Percentiles rank a stretch among this genome's conserved stretches.
Conservation (phyloP, 2,329 filamentous ascomycete genomes). For the Cercospora brassicicola region DNA sequence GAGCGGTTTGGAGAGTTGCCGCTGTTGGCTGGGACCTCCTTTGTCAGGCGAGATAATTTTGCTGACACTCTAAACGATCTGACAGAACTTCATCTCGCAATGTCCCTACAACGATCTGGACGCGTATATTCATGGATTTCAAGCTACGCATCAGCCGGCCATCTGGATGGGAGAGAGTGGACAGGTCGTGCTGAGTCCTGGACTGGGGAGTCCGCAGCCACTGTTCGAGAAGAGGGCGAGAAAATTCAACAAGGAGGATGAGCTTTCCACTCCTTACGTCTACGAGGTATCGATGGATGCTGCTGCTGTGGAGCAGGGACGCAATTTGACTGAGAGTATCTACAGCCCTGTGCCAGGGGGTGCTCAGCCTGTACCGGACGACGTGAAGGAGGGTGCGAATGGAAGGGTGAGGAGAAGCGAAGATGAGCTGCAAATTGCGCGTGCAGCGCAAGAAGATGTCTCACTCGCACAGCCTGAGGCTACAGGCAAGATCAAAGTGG, state of each 20-base stretch:
- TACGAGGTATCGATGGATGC: conserved; percentile 50
- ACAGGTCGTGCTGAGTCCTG: conserved; percentile 48
- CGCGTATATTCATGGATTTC: conserved; percentile 50
- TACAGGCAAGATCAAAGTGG: conserved; percentile 31
- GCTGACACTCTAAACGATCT: too few relatives aligned
- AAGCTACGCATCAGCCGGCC: conserved; percentile 54
- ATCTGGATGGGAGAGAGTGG: conserved; percentile 57
- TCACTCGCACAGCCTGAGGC: not conserved
- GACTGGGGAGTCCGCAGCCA: conserved; percentile 38
- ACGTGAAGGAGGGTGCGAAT: conserved; percentile 45
- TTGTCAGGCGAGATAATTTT: too few relatives aligned
- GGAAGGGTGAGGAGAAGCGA: conserved; percentile 37
- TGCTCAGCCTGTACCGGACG: conserved; percentile 42
- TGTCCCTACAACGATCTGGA: conserved; percentile 51
- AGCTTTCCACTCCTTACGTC: conserved; percentile 49
- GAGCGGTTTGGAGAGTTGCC: too few relatives aligned
- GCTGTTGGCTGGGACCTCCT: too few relatives aligned
- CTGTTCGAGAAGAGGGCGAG: conserved; percentile 47
- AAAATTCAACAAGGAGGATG: conserved; percentile 46
- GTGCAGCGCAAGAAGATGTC: not conserved
- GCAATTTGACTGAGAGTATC: conserved; percentile 36
- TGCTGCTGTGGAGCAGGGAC: conserved; percentile 33
- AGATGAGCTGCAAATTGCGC: not conserved
- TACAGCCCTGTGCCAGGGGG: conserved; percentile 46
- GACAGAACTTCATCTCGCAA: conserved; percentile 52